phyloP scores from a whole-genome alignment of 1,284 basidiomycete species.

The Ceratobasidium theobromae region DNA sequence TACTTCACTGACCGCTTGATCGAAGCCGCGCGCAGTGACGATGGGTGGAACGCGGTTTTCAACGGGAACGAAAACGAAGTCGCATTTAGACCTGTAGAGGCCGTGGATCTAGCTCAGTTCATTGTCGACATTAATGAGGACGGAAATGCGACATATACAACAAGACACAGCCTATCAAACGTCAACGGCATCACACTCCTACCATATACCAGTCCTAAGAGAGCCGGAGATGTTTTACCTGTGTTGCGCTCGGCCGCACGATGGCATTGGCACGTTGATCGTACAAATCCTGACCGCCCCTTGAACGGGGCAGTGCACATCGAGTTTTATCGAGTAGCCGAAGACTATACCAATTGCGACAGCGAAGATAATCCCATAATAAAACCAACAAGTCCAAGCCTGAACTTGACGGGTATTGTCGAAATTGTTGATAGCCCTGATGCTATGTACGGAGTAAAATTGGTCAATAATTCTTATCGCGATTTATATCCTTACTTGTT shows the following conservation, averaged over 20 bases:
- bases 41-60: not conserved
- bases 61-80: not conserved
- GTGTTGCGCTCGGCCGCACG: not conserved
- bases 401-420: not conserved
- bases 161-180: not conserved
- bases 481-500: conserved; percentile 5
- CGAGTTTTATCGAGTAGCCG: too few species aligned
- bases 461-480: not conserved
- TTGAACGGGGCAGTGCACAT: not conserved
- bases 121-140: not conserved
- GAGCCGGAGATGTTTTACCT: not conserved
- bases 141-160: too few species aligned
- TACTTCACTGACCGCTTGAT: not conserved
- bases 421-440: not conserved
- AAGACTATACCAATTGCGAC: too few species aligned
- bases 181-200: not conserved
- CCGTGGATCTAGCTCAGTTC: not conserved
- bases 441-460: not conserved
- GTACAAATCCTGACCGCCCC: not conserved
- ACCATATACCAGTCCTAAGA: not conserved
- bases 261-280: not conserved
- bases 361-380: too few species aligned
- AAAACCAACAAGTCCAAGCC: not conserved
- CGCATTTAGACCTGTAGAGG: not conserved
- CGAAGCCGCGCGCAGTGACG: not conserved